A percentile compares a stretch with the other conserved stretches of the same genome.
Evolutionary conservation across 768 basidiomycete genomes (phyloP).

Genomic region (Multifurca ochricompacta): DNA sequence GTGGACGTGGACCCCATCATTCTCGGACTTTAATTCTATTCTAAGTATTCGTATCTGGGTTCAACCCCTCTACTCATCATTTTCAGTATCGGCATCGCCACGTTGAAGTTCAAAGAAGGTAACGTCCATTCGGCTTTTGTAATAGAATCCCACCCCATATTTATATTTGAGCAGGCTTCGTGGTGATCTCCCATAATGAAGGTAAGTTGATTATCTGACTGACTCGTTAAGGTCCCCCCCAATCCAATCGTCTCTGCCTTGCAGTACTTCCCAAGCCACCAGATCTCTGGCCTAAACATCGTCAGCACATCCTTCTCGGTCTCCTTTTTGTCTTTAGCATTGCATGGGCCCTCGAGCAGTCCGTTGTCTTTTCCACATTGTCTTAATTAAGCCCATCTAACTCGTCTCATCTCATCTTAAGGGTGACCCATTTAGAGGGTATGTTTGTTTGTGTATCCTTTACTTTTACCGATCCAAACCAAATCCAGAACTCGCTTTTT

Average conservation of each 20-base stretch:
- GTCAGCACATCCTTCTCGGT: constrained; percentile 54
- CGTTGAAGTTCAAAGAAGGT: constrained; percentile 72
- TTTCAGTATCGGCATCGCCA: constrained; percentile 54
- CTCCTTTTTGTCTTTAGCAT: constrained; percentile 63
- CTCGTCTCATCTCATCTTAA: constrained; percentile 24
- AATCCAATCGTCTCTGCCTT: background rate
- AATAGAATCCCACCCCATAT: background rate
- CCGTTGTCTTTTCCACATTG: constrained; percentile 24
- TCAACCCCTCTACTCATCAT: constrained; percentile 58
- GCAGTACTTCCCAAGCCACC: constrained; percentile 55
- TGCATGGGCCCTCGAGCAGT: constrained; percentile 77
- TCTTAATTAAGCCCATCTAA: background rate
- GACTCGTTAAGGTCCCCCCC: background rate
- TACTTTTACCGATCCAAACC: background rate
- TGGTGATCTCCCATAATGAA: constrained; percentile 29
- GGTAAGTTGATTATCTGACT: constrained; percentile 25
- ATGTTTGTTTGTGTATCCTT: background rate
- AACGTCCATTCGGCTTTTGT: constrained; percentile 13
- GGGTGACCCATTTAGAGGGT: constrained; percentile 81
- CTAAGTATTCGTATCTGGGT: constrained; percentile 70
- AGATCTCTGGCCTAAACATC: constrained; percentile 37
- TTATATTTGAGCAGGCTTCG: constrained; percentile 16
- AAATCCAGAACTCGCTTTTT: constrained; percentile 61
- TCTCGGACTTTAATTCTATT: background rate
- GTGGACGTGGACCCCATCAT: no score